Evolutionary conservation across 129 eudicot genomes (phyloP).

Genomic region (Flaveria bidentis): DNA sequence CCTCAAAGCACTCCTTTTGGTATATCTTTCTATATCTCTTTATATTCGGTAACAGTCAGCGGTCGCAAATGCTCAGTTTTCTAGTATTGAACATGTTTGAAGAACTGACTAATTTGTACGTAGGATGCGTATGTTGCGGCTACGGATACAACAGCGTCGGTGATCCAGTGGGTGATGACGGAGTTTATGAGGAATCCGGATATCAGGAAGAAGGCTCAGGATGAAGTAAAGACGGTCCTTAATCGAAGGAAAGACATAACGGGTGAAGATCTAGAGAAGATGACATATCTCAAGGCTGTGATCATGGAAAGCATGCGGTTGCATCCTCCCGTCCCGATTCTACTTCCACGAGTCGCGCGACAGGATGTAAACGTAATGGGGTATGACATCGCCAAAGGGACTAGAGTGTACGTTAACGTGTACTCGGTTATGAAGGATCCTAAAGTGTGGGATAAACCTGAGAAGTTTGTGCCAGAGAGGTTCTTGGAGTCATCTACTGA

Average conservation of each 20-base stretch:
- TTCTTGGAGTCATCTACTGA: constrained; percentile 7
- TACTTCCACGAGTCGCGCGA: constrained; percentile 3
- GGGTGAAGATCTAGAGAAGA: constrained; percentile 4
- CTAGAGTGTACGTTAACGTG: constrained; percentile 8
- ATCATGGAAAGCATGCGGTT: constrained; percentile 16
- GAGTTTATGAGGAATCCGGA: neutral
- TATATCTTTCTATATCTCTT: neutral
- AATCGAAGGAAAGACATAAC: constrained; percentile 18
- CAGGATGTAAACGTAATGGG: constrained; percentile 7
- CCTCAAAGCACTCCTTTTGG: constrained; percentile 58
- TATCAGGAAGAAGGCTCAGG: constrained; percentile 8
- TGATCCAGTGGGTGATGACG: constrained; percentile 16
- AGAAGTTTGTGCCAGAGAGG: constrained; percentile 14
- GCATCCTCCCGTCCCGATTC: constrained; percentile 12
- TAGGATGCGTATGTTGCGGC: constrained; percentile 1
- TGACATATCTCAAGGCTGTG: constrained; percentile 8
- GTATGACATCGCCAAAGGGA: neutral
- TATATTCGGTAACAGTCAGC: too few relatives aligned
- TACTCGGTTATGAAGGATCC: constrained; percentile 17
- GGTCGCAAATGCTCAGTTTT: too few relatives aligned
- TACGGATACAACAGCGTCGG: constrained; percentile 13
- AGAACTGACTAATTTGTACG: neutral
- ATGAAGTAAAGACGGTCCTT: neutral
- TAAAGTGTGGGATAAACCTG: constrained; percentile 18
- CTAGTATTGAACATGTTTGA: neutral